Conservation (phyloP, 768 basidiomycete species). For the Chalciporus chontae region DNA sequence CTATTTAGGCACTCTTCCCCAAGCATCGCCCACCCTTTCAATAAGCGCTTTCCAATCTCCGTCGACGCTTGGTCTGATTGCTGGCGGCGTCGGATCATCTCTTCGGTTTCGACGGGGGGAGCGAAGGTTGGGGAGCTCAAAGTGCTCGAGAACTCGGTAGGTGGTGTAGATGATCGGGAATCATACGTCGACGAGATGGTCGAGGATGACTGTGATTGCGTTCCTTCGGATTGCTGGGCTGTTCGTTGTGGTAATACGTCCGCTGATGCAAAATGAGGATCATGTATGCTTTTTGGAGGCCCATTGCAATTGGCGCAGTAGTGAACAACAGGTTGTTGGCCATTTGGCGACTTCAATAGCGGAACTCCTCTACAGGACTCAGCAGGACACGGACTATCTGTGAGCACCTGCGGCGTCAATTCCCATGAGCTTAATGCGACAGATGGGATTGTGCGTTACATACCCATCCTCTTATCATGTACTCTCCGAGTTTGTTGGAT, state of each 20-base stretch:
- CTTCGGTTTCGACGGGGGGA: slow-evolving; percentile 62
- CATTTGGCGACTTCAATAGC: slow-evolving; percentile 66
- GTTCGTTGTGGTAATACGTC: slow-evolving; percentile 7
- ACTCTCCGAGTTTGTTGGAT: slow-evolving; percentile 61
- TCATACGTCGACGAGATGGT: slow-evolving; percentile 44
- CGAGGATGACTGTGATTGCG: slow-evolving; percentile 33
- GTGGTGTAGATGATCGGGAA: slow-evolving; percentile 71
- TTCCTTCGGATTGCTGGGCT: slow-evolving; percentile 17
- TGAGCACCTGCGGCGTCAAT: slow-evolving; percentile 47
- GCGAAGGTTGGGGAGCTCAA: slow-evolving; percentile 62
- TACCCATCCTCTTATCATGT: slow-evolving; percentile 79
- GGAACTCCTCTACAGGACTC: slow-evolving; percentile 57
- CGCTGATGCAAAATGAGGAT: neutral
- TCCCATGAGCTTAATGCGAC: slow-evolving; percentile 5
- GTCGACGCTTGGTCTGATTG: slow-evolving; percentile 80
- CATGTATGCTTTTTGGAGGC: slow-evolving; percentile 31
- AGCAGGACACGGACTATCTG: slow-evolving; percentile 59
- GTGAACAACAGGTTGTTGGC: slow-evolving; percentile 39
- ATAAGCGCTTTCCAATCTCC: slow-evolving; percentile 72
- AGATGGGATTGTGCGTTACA: slow-evolving; percentile 5
- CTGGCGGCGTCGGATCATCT: slow-evolving; percentile 62
- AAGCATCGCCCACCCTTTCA: slow-evolving; percentile 89
- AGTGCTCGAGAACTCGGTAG: slow-evolving; percentile 66
- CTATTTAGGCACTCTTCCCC: slow-evolving; percentile 75
- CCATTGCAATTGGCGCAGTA: slow-evolving; percentile 67